Percentiles rank a stretch among this genome's conserved stretches.
These are phyloP conservation scores for Amaranthus cruentus DNA, from an alignment of 148 eudicot genomes.

Conservation along the genomic window DNA sequence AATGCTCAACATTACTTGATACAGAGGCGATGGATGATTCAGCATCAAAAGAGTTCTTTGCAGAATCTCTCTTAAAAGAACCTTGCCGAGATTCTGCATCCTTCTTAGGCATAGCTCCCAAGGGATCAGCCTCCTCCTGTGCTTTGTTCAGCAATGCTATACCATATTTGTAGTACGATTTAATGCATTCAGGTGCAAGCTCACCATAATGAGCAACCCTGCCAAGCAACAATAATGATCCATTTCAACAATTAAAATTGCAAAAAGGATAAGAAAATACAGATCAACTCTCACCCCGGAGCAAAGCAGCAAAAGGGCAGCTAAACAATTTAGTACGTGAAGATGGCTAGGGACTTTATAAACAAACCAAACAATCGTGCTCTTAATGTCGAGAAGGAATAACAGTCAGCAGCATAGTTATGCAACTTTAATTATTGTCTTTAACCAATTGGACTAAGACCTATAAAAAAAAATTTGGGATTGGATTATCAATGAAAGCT, in stretches of 20 bases:
- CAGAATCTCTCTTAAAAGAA: slow-evolving; percentile 44
- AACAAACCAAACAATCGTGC: too few relatives aligned
- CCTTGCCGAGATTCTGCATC: slow-evolving; percentile 50
- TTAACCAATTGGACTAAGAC: too few relatives aligned
- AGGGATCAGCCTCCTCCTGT: slow-evolving; percentile 92
- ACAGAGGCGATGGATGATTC: slow-evolving; percentile 62
- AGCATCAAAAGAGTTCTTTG: slow-evolving; percentile 29
- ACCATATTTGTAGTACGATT: slow-evolving; percentile 74
- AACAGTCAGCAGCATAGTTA: too few relatives aligned
- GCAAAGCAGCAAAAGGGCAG: too few relatives aligned
- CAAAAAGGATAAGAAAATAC: not conserved
- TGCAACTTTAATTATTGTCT: too few relatives aligned
- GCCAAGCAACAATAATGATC: not conserved
- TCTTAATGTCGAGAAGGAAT: too few relatives aligned
- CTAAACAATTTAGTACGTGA: too few relatives aligned
- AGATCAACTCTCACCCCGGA: too few relatives aligned
- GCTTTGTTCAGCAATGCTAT: slow-evolving; percentile 85
- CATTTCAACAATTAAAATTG: not conserved
- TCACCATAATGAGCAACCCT: slow-evolving; percentile 82
- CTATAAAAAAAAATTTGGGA: too few relatives aligned
- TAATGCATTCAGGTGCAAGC: slow-evolving; percentile 82
- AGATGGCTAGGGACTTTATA: too few relatives aligned
- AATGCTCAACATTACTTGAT: slow-evolving; percentile 38
- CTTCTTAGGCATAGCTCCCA: slow-evolving; percentile 74
- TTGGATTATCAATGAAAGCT: too few relatives aligned